These are phyloP conservation scores for Allomyces javanicus DNA, from an alignment of 192 early-diverging fungal species.

Conservation along the genomic window DNA sequence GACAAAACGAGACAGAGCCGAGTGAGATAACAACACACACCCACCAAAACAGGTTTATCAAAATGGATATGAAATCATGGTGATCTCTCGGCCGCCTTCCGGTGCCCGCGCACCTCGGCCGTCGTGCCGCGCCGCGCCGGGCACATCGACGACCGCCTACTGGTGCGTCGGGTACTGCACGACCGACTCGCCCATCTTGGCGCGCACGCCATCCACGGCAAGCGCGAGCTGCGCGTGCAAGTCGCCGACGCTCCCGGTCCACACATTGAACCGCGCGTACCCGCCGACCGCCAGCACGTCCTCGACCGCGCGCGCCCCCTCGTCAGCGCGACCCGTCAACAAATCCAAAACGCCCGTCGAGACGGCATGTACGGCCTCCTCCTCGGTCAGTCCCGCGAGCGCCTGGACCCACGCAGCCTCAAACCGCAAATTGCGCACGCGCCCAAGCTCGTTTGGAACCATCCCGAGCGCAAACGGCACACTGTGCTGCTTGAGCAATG, in stretches of 20 bases:
- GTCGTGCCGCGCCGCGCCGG: no score
- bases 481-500: slow-evolving; percentile 38
- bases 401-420: not conserved
- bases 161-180: not conserved
- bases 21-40: no score
- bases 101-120: no score
- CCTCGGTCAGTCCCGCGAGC: not conserved
- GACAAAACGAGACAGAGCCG: no score
- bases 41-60: no score
- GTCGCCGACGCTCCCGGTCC: not conserved
- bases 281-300: not conserved
- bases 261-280: not conserved
- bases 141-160: not conserved
- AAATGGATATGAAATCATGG: no score
- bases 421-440: not conserved
- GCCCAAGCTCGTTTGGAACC: slow-evolving; percentile 18
- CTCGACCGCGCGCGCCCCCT: not conserved
- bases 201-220: not conserved
- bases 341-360: not conserved
- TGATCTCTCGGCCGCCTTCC: no score
- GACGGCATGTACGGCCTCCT: not conserved
- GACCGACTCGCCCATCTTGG: not conserved
- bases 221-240: not conserved
- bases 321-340: not conserved
- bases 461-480: slow-evolving; percentile 52